Conservation (phyloP, 805 yeast species). For the Candida oleophila region DNA sequence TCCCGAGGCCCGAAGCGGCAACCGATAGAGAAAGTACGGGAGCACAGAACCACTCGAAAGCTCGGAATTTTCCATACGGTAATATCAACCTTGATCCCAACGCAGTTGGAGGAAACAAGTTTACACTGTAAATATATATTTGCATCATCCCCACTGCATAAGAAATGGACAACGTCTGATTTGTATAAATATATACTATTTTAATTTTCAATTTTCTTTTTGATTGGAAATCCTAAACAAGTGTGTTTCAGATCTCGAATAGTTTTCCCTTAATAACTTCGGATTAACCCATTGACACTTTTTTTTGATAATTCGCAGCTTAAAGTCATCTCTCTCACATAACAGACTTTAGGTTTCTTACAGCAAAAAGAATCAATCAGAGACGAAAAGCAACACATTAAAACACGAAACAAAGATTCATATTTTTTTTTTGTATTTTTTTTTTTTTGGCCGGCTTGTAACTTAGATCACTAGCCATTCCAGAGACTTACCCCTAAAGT, state of each 20-base stretch:
- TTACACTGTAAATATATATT: neutral
- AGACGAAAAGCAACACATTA: neutral
- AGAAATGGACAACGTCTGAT: neutral
- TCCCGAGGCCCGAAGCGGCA: constrained; percentile 8
- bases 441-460: no score
- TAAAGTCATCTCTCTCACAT: neutral
- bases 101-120: neutral
- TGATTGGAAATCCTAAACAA: no score
- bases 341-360: neutral
- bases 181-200: no score
- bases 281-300: neutral
- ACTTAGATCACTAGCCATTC: no score
- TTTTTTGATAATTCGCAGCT: neutral
- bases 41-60: neutral
- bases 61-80: constrained; percentile 5
- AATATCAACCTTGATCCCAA: no score
- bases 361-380: no score
- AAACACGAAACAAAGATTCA: no score
- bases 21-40: constrained; percentile 5
- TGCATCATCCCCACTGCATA: neutral
- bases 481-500: neutral
- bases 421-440: no score
- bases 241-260: no score
- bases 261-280: no score
- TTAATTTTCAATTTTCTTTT: no score